These are phyloP conservation scores for Arthonia radiata DNA, from an alignment of 495 filamentous ascomycete genomes.

Conservation along the genomic window DNA sequence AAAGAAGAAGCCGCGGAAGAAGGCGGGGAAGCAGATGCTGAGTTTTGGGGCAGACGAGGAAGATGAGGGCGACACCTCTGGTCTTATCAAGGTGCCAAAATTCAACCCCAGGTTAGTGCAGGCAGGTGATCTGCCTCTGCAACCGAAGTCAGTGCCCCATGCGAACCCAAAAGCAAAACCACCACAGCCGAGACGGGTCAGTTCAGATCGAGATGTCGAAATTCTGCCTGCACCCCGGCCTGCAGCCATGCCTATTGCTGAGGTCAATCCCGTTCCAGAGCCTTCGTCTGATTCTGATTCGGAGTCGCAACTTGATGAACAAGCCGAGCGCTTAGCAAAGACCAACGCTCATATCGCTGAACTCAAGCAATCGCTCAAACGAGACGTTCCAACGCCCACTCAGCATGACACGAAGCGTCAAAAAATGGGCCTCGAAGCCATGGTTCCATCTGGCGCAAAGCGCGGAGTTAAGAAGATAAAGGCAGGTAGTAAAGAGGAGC, in stretches of 20 bases:
- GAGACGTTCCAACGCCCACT: slow-evolving; percentile 31
- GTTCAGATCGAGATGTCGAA: no score
- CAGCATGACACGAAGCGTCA: no score
- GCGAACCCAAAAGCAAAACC: slow-evolving; percentile 1
- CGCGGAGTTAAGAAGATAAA: slow-evolving; percentile 55
- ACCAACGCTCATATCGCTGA: slow-evolving; percentile 83
- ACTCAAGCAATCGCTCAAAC: slow-evolving; percentile 78
- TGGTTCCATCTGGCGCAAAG: slow-evolving; percentile 62
- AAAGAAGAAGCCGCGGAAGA: slow-evolving; percentile 60
- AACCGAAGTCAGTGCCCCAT: slow-evolving; percentile 1
- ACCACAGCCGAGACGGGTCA: slow-evolving; percentile 9
- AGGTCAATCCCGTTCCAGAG: no score
- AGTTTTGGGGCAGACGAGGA: slow-evolving; percentile 81
- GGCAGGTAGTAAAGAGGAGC: slow-evolving; percentile 28
- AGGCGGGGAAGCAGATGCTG: slow-evolving; percentile 52
- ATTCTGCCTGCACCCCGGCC: no score
- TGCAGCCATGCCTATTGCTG: no score
- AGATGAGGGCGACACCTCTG: slow-evolving; percentile 32
- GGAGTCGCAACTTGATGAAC: slow-evolving; percentile 19
- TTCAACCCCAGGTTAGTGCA: slow-evolving; percentile 70
- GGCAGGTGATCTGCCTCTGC: slow-evolving; percentile 18
- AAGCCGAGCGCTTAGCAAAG: slow-evolving; percentile 38
- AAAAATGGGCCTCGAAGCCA: slow-evolving; percentile 45
- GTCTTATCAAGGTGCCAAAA: slow-evolving; percentile 64
- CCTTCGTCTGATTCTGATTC: no score